A percentile compares a stretch with the other conserved stretches of the same genome.
phyloP scores from a whole-genome alignment of 768 basidiomycete species.

The Tricholomella constricta region DNA sequence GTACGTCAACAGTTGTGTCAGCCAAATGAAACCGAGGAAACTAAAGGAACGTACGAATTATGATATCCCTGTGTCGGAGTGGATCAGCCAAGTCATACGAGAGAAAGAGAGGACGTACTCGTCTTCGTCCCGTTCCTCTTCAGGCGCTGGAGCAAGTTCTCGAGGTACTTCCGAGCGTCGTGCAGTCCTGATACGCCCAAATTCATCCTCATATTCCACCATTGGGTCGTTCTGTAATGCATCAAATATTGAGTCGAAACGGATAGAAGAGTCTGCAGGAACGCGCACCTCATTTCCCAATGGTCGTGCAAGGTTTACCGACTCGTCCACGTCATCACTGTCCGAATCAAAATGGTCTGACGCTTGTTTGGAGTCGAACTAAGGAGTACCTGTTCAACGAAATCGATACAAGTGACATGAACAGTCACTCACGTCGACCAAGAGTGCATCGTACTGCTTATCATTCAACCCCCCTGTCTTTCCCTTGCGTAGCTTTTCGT shows the following conservation, averaged over 20 bases:
- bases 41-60: slow-evolving; percentile 49
- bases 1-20: slow-evolving; percentile 5
- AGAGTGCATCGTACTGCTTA: slow-evolving; percentile 66
- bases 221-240: slow-evolving; percentile 66
- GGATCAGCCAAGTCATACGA: slow-evolving; percentile 12
- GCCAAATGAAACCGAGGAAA: not conserved
- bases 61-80: slow-evolving; percentile 46
- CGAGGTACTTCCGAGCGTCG: slow-evolving; percentile 78
- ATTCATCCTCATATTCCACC: slow-evolving; percentile 86
- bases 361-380: slow-evolving; percentile 68
- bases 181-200: slow-evolving; percentile 73
- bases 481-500: slow-evolving; percentile 76
- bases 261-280: not conserved
- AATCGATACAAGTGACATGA: not conserved
- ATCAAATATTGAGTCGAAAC: slow-evolving; percentile 8
- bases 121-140: slow-evolving; percentile 54
- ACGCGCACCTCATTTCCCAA: slow-evolving; percentile 38
- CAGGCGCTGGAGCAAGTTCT: slow-evolving; percentile 50
- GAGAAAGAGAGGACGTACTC: slow-evolving; percentile 43
- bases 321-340: slow-evolving; percentile 80
- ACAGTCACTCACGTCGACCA: slow-evolving; percentile 71
- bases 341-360: slow-evolving; percentile 61
- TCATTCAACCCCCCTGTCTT: slow-evolving; percentile 79
- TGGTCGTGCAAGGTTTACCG: slow-evolving; percentile 58
- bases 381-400: slow-evolving; percentile 1